These are phyloP conservation scores for Dissophora ornata DNA, from an alignment of 192 early-diverging fungal species.

Conservation along the genomic window DNA sequence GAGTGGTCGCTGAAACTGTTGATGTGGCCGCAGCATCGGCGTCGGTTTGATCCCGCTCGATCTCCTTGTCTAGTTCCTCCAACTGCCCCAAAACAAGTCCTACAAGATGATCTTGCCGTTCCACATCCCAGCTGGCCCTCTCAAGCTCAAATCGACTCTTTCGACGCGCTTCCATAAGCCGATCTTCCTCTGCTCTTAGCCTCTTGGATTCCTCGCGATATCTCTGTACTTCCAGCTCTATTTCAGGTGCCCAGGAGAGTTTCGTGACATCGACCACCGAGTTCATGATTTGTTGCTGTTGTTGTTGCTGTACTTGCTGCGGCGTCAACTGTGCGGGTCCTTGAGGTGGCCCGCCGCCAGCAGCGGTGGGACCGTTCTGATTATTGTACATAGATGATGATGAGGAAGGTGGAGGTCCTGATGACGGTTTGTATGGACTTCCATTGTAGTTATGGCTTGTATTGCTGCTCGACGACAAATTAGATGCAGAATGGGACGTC, in stretches of 20 bases:
- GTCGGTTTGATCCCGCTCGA: conserved; percentile 26
- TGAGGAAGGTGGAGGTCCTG: conserved; percentile 13
- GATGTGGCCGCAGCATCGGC: conserved; percentile 1
- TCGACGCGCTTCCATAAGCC: conserved; percentile 40
- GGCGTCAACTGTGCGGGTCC: conserved; percentile 29
- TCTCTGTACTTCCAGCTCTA: conserved; percentile 41
- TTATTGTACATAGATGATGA: conserved; percentile 6
- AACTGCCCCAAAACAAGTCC: conserved; percentile 47
- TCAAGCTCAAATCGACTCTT: conserved; percentile 51
- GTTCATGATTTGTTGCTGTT: conserved; percentile 53
- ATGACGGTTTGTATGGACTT: conserved; percentile 20
- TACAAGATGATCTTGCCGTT: conserved; percentile 53
- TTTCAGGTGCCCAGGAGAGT: conserved; percentile 47
- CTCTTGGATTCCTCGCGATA: conserved; percentile 47
- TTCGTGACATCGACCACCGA: conserved; percentile 48
- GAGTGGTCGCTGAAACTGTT: background rate
- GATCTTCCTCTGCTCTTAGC: conserved; percentile 34
- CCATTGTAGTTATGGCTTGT: conserved; percentile 15
- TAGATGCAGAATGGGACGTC: conserved; percentile 9
- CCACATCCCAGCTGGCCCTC: conserved; percentile 51
- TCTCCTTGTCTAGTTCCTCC: conserved; percentile 43
- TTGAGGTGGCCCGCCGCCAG: background rate
- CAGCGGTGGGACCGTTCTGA: background rate
- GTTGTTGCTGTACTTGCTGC: conserved; percentile 47
- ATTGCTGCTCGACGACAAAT: background rate